Conservation (phyloP, 257 asterid species). For the Linaria vulgaris region DNA sequence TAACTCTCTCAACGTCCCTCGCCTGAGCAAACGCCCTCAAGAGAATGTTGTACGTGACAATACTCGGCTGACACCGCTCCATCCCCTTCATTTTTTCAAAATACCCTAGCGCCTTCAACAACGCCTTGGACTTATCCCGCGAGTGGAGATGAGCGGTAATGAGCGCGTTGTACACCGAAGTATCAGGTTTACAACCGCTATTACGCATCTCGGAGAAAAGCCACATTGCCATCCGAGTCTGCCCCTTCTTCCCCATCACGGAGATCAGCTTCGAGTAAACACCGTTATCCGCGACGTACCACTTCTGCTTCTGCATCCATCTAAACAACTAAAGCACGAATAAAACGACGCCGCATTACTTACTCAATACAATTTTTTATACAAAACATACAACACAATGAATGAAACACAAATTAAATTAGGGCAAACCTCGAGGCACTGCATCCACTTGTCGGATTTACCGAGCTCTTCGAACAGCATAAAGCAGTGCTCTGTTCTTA, state of each 20-base stretch:
- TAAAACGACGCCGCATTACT: no score
- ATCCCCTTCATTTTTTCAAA: slow-evolving; percentile 85
- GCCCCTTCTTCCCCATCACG: slow-evolving; percentile 95
- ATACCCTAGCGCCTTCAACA: slow-evolving; percentile 71
- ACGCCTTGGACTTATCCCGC: slow-evolving; percentile 75
- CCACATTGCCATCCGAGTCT: slow-evolving; percentile 97
- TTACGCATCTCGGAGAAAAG: slow-evolving; percentile 98
- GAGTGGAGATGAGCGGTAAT: slow-evolving; percentile 93
- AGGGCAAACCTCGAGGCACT: slow-evolving; percentile 79
- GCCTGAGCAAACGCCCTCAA: slow-evolving; percentile 89
- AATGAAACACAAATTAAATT: neutral
- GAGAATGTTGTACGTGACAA: slow-evolving; percentile 89
- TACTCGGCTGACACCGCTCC: slow-evolving; percentile 75
- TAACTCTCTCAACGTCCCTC: slow-evolving; percentile 62
- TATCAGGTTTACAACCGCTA: slow-evolving; percentile 90
- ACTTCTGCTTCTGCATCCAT: slow-evolving; percentile 98
- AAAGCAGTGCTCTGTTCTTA: slow-evolving; percentile 87
- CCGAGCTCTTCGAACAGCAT: slow-evolving; percentile 92
- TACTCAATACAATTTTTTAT: no score
- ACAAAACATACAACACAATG: no score
- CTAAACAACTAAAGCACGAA: slow-evolving; percentile 72
- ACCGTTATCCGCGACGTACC: slow-evolving; percentile 95
- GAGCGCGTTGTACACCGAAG: slow-evolving; percentile 88
- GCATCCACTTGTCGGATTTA: slow-evolving; percentile 74
- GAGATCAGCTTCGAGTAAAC: slow-evolving; percentile 92